Evolutionary conservation across 2,329 filamentous ascomycete species (phyloP).

Genomic region (Gaeumannomyces tritici): DNA sequence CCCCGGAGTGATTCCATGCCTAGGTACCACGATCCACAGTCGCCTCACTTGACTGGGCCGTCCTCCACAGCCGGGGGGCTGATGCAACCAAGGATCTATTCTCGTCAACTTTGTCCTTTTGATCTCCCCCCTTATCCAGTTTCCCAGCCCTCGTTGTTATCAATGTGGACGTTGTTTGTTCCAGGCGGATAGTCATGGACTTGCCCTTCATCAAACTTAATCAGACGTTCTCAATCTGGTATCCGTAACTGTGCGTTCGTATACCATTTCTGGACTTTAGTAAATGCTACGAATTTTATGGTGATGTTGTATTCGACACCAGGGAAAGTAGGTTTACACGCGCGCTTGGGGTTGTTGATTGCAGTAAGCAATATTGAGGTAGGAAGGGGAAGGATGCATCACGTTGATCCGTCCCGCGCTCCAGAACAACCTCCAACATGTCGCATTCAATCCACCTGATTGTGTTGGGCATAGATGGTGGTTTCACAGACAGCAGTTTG

Average conservation of each 20-base stretch:
- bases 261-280: not conserved
- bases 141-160: not conserved
- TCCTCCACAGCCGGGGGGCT: not conserved
- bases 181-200: not conserved
- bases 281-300: not conserved
- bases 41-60: not conserved
- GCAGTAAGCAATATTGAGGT: not conserved
- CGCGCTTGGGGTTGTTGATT: not conserved
- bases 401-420: no score
- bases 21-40: not conserved
- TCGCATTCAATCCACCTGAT: no score
- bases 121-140: not conserved
- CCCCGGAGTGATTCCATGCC: not conserved
- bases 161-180: not conserved
- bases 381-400: no score
- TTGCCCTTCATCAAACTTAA: no score
- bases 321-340: not conserved
- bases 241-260: not conserved
- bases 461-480: no score
- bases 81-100: not conserved
- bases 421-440: no score
- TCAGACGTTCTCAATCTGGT: not conserved
- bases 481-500: not conserved
- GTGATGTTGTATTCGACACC: not conserved
- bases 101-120: not conserved